These are phyloP conservation scores for Pseudogymnoascus sp. DNA, from an alignment of 2,329 filamentous ascomycete species.

Conservation along the genomic window DNA sequence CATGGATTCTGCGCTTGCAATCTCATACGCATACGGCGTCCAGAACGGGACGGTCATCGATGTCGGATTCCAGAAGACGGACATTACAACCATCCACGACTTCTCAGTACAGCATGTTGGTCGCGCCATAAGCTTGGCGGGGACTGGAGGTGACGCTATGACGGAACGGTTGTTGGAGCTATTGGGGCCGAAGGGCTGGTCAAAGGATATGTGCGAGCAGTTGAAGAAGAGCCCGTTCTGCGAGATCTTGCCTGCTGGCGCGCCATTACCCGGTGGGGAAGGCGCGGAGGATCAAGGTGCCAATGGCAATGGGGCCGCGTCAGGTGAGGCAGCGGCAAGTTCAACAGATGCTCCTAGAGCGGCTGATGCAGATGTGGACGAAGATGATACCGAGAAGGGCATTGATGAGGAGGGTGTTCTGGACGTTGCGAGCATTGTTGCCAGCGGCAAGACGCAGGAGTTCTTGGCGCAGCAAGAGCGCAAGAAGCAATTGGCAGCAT, in stretches of 20 bases:
- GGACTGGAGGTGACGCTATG: conserved; percentile 79
- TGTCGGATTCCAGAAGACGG: conserved; percentile 84
- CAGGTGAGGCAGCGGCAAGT: conserved; percentile 24
- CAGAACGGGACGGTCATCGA: conserved; percentile 79
- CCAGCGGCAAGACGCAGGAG: conserved; percentile 70
- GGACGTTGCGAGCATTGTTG: conserved; percentile 77
- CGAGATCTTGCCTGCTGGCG: conserved; percentile 53
- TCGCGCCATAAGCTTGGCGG: conserved; percentile 48
- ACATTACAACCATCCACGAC: conserved; percentile 83
- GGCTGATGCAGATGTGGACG: conserved; percentile 16
- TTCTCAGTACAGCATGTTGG: conserved; percentile 64
- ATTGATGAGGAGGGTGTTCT: conserved; percentile 62
- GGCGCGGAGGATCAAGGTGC: conserved; percentile 35
- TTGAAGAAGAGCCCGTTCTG: conserved; percentile 58
- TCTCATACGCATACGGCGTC: conserved; percentile 71
- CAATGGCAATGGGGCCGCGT: conserved; percentile 26
- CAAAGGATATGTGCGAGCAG: conserved; percentile 60
- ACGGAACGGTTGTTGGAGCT: conserved; percentile 64
- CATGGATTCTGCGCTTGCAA: conserved; percentile 80
- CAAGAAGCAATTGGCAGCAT: conserved; percentile 61
- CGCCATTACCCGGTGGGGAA: conserved; percentile 36
- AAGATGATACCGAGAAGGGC: conserved; percentile 32
- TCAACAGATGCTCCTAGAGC: conserved; percentile 26
- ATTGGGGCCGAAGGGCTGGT: conserved; percentile 51
- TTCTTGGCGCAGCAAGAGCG: conserved; percentile 77